Percentiles rank a stretch among this genome's conserved stretches.
Conservation (phyloP, 768 basidiomycete species). For the Lactarius trivialis region DNA sequence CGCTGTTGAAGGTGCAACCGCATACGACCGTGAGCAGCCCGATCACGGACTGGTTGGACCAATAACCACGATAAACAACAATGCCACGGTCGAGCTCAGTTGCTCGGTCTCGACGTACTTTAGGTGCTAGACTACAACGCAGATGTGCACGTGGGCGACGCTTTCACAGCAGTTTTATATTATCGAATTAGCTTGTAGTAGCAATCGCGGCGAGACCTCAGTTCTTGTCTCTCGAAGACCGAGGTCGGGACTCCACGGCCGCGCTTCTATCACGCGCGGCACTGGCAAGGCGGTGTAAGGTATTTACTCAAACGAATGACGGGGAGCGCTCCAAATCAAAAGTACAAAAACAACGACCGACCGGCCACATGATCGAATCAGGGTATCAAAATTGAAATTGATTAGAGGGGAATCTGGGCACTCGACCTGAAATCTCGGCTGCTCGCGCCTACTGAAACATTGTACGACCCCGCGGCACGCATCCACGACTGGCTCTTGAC, state of each 20-base stretch:
- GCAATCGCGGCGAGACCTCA: background rate
- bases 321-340: background rate
- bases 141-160: too few species aligned
- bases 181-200: background rate
- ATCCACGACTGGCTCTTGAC: conserved; percentile 32
- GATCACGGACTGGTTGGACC: too few species aligned
- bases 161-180: background rate
- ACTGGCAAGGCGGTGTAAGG: too few species aligned
- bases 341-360: background rate
- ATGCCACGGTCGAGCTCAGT: background rate
- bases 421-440: conserved; percentile 18
- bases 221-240: background rate
- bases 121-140: too few species aligned
- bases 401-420: background rate
- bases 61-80: too few species aligned
- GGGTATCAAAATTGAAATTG: background rate
- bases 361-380: background rate
- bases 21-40: too few species aligned
- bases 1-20: too few species aligned
- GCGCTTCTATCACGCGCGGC: background rate
- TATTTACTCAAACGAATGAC: background rate
- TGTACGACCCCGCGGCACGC: conserved; percentile 29
- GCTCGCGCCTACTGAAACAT: conserved; percentile 28
- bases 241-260: background rate
- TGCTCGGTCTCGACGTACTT: background rate